Conservation (phyloP, 345 rosid genomes). For the Salix suchowensis region DNA sequence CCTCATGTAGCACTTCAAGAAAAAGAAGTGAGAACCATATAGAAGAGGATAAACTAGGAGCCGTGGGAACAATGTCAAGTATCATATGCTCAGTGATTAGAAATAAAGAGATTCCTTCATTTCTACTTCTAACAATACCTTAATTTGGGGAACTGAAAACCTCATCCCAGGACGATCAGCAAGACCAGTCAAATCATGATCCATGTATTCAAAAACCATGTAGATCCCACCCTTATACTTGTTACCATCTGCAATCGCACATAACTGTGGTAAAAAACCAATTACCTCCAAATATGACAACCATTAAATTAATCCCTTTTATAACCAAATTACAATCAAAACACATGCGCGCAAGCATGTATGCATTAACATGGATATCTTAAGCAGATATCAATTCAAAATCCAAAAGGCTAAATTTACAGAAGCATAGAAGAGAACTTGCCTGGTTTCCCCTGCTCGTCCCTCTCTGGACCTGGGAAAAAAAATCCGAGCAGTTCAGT, state of each 20-base stretch:
- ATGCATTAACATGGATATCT: too few species aligned
- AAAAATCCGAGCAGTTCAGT: neutral
- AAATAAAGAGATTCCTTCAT: neutral
- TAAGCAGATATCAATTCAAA: too few species aligned
- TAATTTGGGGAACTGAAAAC: conserved; percentile 88
- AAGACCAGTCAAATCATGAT: conserved; percentile 93
- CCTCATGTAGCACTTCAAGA: conserved; percentile 82
- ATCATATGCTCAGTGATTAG: neutral
- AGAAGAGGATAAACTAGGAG: neutral
- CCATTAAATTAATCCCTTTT: neutral
- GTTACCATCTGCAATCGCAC: conserved; percentile 59
- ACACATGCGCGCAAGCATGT: neutral
- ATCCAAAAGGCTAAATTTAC: neutral
- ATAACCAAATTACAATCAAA: neutral
- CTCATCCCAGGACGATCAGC: conserved; percentile 94
- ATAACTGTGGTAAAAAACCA: conserved; percentile 5
- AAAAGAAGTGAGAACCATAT: conserved; percentile 8
- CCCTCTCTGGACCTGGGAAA: conserved; percentile 73
- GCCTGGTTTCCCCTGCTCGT: conserved; percentile 87
- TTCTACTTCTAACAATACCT: conserved; percentile 39
- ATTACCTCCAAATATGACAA: neutral
- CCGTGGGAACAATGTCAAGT: neutral
- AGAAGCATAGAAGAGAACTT: conserved; percentile 20
- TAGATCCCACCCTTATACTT: conserved; percentile 94
- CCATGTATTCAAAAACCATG: conserved; percentile 99